Conservation (phyloP, 495 filamentous ascomycete genomes). For the Lophiotrema nucula region DNA sequence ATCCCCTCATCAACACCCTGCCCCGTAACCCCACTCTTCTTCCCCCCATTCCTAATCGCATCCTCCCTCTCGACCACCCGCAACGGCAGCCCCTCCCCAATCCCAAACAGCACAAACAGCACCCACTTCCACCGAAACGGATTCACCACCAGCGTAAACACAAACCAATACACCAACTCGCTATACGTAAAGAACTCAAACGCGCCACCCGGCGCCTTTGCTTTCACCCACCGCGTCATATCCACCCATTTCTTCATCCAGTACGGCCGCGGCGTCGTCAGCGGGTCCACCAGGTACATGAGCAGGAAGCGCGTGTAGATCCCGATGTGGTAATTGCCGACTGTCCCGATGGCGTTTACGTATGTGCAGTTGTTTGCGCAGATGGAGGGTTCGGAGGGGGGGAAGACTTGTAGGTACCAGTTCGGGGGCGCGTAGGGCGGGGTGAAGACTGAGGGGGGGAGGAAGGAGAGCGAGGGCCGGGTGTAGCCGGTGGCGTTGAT, state of each 20-base stretch:
- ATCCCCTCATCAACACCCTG: neutral
- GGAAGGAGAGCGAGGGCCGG: slow-evolving; percentile 67
- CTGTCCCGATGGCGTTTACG: slow-evolving; percentile 74
- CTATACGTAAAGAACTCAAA: slow-evolving; percentile 89
- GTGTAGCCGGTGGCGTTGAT: slow-evolving; percentile 83
- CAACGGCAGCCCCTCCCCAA: slow-evolving; percentile 65
- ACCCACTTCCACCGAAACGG: slow-evolving; percentile 84
- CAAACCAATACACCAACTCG: slow-evolving; percentile 82
- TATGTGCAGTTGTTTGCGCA: slow-evolving; percentile 85
- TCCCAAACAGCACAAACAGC: slow-evolving; percentile 74
- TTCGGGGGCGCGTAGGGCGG: slow-evolving; percentile 74
- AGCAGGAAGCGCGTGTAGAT: slow-evolving; percentile 83
- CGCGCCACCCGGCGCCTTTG: slow-evolving; percentile 58
- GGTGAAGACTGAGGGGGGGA: slow-evolving; percentile 68
- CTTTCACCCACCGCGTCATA: slow-evolving; percentile 75
- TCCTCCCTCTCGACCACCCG: slow-evolving; percentile 66
- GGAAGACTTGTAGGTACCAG: slow-evolving; percentile 86
- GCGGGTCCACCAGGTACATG: slow-evolving; percentile 79
- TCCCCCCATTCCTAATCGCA: slow-evolving; percentile 45
- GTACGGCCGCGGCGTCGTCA: slow-evolving; percentile 65
- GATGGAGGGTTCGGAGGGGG: slow-evolving; percentile 61
- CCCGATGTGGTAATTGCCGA: slow-evolving; percentile 84
- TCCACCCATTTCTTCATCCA: slow-evolving; percentile 87
- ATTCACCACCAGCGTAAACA: slow-evolving; percentile 73
- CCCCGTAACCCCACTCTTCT: neutral